Base-by-base conservation (phyloP, 116 monocot species). In the Trichopus zeylanicus region DNA sequence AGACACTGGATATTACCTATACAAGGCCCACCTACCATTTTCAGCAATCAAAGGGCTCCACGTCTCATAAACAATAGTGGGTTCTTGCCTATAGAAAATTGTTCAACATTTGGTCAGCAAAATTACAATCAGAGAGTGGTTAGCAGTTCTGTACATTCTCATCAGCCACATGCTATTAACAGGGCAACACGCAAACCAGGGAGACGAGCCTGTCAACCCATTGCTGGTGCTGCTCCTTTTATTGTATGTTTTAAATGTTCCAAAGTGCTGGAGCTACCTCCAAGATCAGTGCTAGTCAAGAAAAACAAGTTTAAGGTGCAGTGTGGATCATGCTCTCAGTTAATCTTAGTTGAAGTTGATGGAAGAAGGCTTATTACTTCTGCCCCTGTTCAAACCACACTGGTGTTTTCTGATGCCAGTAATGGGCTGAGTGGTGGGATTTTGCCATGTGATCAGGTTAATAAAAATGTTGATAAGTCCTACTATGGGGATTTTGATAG, bases 141-240 rank as follows among this genome's bases (percentile, higher is more conserved):
- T 8, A 61, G 76, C 53, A 55, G 32, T 66, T 69, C 77, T 28
- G 55, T 70, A 5, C 64, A 65, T 55, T 65, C 74, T 51, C 46
- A 31, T 53, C 54, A 78, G 6, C 63, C 67, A 35, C 60, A 16
- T 23, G 48, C 13, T 29, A 71, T 67, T 26, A 72, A 64, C 46
- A 79, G 75, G 56, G 26, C 64, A 1, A n/a, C 13, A n/a, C 59
- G 72, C 7, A 59, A 35, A 87, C 65, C 38, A 78, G 64, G 28
- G 55, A 61, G 76, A 7, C 68, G 55, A 18, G 34, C 75, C 67
- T 91, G 79, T 53, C 77, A 60, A 68, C 97, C 97, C 7, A 20
- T 91, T 30, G 77, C 73, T 31, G 82, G 81, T 57, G 97, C 82
- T 46, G 81, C 97, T 5, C 97, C 97, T 27, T 97, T 91, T 62